Evolutionary conservation across 495 filamentous ascomycete species (phyloP).

Genomic region (Hypoxylon fuscum): DNA sequence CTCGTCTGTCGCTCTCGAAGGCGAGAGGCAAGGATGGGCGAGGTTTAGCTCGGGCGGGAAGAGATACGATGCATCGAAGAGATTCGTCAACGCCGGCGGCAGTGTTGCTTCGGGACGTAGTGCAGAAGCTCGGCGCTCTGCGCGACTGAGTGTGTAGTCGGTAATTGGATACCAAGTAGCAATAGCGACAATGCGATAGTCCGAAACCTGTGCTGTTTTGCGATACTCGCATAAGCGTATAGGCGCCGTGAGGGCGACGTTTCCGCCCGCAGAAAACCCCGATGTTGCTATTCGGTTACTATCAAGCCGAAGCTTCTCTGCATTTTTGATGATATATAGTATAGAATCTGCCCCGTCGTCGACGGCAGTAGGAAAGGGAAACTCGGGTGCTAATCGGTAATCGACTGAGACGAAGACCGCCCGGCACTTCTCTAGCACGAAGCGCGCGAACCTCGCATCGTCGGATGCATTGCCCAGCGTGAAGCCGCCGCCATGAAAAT

Average conservation of each 20-base stretch:
- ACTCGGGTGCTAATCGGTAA: slow-evolving; percentile 80
- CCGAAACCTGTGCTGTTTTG: slow-evolving; percentile 34
- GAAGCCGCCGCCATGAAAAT: slow-evolving; percentile 84
- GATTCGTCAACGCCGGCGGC: slow-evolving; percentile 74
- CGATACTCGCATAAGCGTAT: slow-evolving; percentile 63
- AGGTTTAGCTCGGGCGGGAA: slow-evolving; percentile 55
- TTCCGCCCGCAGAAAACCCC: slow-evolving; percentile 90
- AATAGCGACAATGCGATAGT: slow-evolving; percentile 48
- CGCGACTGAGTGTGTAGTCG: slow-evolving; percentile 81
- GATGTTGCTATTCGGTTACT: slow-evolving; percentile 68
- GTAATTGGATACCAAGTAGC: slow-evolving; percentile 86
- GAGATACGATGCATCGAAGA: slow-evolving; percentile 90
- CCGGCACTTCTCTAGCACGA: slow-evolving; percentile 58
- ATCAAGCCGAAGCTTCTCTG: slow-evolving; percentile 58
- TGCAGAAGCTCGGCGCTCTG: slow-evolving; percentile 70
- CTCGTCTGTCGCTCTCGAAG: slow-evolving; percentile 50
- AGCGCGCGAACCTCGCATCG: slow-evolving; percentile 73
- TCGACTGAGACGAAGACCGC: slow-evolving; percentile 75
- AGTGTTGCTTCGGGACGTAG: slow-evolving; percentile 75
- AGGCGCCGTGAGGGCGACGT: slow-evolving; percentile 82
- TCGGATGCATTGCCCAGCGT: slow-evolving; percentile 75
- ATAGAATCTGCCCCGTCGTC: slow-evolving; percentile 79
- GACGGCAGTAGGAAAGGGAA: slow-evolving; percentile 78
- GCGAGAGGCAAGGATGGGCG: slow-evolving; percentile 50
- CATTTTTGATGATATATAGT: slow-evolving; percentile 69